Evolutionary conservation across 345 rosid species (phyloP), one percentile per base, ranked within the genome.

Genomic region (Salix brachista): DNA sequence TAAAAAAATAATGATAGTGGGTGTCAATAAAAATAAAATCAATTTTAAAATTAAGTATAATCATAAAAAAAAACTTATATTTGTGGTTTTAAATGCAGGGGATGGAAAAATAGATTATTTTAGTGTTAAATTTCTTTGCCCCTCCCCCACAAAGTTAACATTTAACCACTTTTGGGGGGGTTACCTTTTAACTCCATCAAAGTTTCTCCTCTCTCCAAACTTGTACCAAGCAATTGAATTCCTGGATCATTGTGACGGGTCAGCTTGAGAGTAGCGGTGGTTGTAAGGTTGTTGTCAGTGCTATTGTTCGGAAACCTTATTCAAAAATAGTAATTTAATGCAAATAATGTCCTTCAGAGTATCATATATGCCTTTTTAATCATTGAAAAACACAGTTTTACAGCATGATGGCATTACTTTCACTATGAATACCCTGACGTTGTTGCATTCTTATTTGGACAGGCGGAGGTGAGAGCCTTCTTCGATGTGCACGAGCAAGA

Each of bases 401-500:
- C 41, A 62, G 61, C 39, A 18, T 41, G 60, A 54, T 21, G 60
- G 60, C 60, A 21, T 54, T 2, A 19, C 9, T 56, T 56, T 0
- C 61, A 56, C 23, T n/a, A n/a, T 56, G 61, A 25, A 52, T 58
- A 23, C 12, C 25, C 60, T 54, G 60, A 54, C 9, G 0, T 21
- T 54, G 23, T 56, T 25, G 12, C 32, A 9, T 34, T 46, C 18
- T 67, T 18, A 64, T 28, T 65, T 52, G 71, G 10, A 21, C 79
- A 80, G 83, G 83, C 83, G 28, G 83, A 80, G 76, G 79, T 80
- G 52, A 80, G 79, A 56, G 83, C 83, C 23, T 80, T 80, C 72
- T 80, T 80, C 12, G 83, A 80, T 42, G 83, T 80, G 71, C 83
- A 80, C 26, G 83, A 80, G 34, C 83, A 80, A 67, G 83, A 80